phyloP scores from a whole-genome alignment of 148 eudicot genomes.

The Amaranthus cruentus region DNA sequence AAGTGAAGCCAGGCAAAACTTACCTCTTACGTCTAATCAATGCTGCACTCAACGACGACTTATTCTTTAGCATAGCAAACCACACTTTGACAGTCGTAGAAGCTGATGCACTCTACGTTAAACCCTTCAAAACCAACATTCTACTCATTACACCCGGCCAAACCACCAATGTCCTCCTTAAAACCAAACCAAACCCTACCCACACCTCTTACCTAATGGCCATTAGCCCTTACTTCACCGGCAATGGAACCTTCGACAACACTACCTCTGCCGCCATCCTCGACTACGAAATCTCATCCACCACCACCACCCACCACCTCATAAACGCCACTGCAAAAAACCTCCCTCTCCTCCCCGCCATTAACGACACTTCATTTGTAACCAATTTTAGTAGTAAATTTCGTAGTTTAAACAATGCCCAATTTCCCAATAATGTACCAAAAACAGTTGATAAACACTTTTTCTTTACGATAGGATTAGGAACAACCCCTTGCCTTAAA shows the following conservation, averaged over 20 bases:
- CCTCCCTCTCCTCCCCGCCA: slow-evolving; percentile 42
- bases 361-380: slow-evolving; percentile 48
- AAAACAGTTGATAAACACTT: slow-evolving; percentile 38
- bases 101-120: slow-evolving; percentile 57
- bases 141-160: slow-evolving; percentile 58
- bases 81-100: slow-evolving; percentile 61
- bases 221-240: slow-evolving; percentile 57
- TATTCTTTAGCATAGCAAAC: slow-evolving; percentile 62
- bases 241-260: slow-evolving; percentile 62
- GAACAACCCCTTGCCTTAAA: slow-evolving; percentile 48
- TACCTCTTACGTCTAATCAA: slow-evolving; percentile 64
- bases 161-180: slow-evolving; percentile 65
- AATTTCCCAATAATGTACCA: slow-evolving; percentile 51
- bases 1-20: slow-evolving; percentile 60
- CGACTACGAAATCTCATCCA: slow-evolving; percentile 33
- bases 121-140: slow-evolving; percentile 50
- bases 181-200: slow-evolving; percentile 32
- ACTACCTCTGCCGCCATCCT: slow-evolving; percentile 54
- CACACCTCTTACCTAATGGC: slow-evolving; percentile 52
- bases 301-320: slow-evolving; percentile 11
- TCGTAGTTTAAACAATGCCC: slow-evolving; percentile 38
- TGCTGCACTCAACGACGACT: slow-evolving; percentile 74
- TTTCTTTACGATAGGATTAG: slow-evolving; percentile 57
- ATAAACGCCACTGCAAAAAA: slow-evolving; percentile 3
- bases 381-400: slow-evolving; percentile 39